Conservation (phyloP, 257 asterid genomes). For the Verbascum thapsus region DNA sequence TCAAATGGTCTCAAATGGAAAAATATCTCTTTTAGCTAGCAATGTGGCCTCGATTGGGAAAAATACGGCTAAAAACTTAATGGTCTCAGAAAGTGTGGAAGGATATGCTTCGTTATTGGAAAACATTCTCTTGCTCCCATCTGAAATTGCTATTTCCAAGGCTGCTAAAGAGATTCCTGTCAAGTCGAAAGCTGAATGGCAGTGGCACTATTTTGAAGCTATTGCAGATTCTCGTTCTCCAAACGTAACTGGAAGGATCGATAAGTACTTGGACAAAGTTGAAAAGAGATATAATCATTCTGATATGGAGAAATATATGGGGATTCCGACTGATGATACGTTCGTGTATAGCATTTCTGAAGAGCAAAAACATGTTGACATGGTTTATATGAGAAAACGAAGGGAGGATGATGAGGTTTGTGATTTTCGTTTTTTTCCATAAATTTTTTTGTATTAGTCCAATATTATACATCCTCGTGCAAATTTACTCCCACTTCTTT, state of each 20-base stretch:
- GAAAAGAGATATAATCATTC: conserved; percentile 61
- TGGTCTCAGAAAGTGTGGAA: conserved; percentile 78
- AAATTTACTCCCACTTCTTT: no score
- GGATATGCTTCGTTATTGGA: conserved; percentile 80
- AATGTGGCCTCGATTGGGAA: conserved; percentile 67
- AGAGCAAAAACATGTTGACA: conserved; percentile 67
- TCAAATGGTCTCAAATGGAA: conserved; percentile 77
- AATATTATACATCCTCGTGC: no score
- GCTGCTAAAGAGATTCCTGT: conserved; percentile 52
- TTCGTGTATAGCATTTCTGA: conserved; percentile 76
- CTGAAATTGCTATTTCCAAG: conserved; percentile 65
- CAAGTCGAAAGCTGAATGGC: conserved; percentile 72
- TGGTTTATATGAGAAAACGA: conserved; percentile 53
- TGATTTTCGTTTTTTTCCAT: conserved; percentile 21
- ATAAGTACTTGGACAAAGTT: conserved; percentile 39
- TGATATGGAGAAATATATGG: conserved; percentile 41
- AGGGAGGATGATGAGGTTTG: conserved; percentile 96
- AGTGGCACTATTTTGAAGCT: conserved; percentile 64
- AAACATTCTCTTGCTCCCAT: conserved; percentile 68
- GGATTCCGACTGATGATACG: conserved; percentile 31
- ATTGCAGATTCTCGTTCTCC: conserved; percentile 32
- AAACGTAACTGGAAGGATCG: conserved; percentile 28
- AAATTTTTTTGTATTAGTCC: no score
- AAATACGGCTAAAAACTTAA: conserved; percentile 64
- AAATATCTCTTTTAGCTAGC: conserved; percentile 64